A percentile compares a stretch with the other conserved stretches of the same genome.
phyloP scores from a whole-genome alignment of 257 asterid species.

The Solanum virginianum region DNA sequence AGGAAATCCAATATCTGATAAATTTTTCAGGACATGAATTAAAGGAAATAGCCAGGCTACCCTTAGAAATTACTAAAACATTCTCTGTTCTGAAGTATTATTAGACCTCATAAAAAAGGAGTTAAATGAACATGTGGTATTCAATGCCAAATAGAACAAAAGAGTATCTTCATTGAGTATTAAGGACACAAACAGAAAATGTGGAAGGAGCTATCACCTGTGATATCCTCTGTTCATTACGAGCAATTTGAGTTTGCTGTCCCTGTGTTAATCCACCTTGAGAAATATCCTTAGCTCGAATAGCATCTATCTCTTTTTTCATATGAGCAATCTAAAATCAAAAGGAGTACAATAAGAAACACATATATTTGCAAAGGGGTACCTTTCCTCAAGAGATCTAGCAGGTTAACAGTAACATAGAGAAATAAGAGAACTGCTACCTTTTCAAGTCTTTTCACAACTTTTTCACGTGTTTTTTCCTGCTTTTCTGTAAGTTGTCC shows the following conservation, averaged over 20 bases:
- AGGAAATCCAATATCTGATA: conserved; percentile 46
- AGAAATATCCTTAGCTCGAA: conserved; percentile 94
- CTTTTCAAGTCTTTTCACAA: conserved; percentile 86
- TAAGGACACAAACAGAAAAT: background rate
- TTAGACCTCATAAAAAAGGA: background rate
- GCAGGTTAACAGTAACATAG: background rate
- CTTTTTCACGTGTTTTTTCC: conserved; percentile 93
- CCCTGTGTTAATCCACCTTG: conserved; percentile 99
- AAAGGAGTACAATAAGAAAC: background rate
- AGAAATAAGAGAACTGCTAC: conserved; percentile 17
- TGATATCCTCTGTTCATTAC: conserved; percentile 94
- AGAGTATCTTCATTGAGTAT: background rate
- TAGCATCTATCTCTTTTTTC: conserved; percentile 99
- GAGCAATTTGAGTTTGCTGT: conserved; percentile 98
- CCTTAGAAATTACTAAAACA: background rate
- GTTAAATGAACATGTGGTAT: background rate
- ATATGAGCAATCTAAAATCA: conserved; percentile 77
- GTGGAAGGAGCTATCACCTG: conserved; percentile 27
- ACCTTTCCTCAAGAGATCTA: background rate
- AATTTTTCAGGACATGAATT: conserved; percentile 2
- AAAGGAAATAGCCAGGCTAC: background rate
- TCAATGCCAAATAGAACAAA: background rate
- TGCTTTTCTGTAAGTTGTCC: conserved; percentile 96
- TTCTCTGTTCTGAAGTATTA: background rate
- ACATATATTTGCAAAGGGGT: background rate